A percentile compares a stretch with the other conserved stretches of the same genome.
Conservation (phyloP, 2,329 filamentous ascomycete genomes). For the Proliferodiscus dingleyae region DNA sequence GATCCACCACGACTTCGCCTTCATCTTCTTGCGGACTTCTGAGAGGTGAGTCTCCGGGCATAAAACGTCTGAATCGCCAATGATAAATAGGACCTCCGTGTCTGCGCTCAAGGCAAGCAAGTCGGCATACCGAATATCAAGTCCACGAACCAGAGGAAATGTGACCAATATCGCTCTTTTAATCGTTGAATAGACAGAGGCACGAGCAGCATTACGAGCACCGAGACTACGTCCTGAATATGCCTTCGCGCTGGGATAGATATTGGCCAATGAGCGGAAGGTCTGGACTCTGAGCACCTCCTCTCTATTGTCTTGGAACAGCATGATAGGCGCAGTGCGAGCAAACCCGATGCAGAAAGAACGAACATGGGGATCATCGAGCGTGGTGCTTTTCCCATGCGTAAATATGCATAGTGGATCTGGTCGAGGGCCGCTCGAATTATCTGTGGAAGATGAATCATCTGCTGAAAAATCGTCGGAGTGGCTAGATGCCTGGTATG, state of each 20-base stretch:
- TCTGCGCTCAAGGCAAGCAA: slow-evolving; percentile 5
- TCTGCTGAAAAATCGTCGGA: background rate
- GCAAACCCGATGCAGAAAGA: slow-evolving; percentile 6
- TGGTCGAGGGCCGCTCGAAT: background rate
- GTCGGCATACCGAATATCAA: slow-evolving; percentile 4
- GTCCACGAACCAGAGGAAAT: slow-evolving; percentile 4
- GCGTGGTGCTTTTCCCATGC: background rate
- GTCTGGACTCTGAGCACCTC: slow-evolving; percentile 4
- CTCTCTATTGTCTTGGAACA: slow-evolving; percentile 3
- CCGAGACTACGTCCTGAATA: slow-evolving; percentile 2
- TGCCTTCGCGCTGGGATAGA: slow-evolving; percentile 1
- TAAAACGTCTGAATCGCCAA: slow-evolving; percentile 4
- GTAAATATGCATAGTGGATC: slow-evolving; percentile 2
- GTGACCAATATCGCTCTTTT: slow-evolving; percentile 6
- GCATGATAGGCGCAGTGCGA: background rate
- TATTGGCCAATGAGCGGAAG: slow-evolving; percentile 1
- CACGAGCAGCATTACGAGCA: slow-evolving; percentile 3
- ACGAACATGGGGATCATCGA: slow-evolving; percentile 1
- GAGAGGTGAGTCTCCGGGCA: slow-evolving; percentile 3
- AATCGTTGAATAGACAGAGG: background rate
- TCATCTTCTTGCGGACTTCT: slow-evolving; percentile 6
- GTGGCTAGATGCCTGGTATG: background rate
- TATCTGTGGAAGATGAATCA: background rate
- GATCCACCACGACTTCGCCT: slow-evolving; percentile 7
- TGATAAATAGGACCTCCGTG: slow-evolving; percentile 5